Conservation (phyloP, 2,329 filamentous ascomycete genomes). For the Waltergamsia citrina region DNA sequence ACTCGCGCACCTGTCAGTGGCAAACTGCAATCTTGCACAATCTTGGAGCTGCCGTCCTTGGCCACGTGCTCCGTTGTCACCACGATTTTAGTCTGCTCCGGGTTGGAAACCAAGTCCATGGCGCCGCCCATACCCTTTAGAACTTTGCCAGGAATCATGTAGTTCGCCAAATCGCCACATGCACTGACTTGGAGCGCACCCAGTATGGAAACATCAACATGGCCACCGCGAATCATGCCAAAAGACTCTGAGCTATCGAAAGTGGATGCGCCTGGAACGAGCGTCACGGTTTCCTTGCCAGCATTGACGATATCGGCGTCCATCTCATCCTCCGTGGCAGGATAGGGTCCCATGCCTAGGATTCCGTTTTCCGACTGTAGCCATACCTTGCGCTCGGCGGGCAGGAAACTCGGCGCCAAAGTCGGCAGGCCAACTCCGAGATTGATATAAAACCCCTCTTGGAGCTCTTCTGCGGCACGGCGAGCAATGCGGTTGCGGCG, state of each 20-base stretch:
- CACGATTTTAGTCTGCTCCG: constrained; percentile 62
- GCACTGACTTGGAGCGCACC: constrained; percentile 75
- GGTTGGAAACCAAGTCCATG: constrained; percentile 66
- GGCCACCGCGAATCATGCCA: constrained; percentile 77
- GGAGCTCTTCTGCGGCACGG: constrained; percentile 71
- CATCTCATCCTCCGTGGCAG: constrained; percentile 53
- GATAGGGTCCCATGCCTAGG: constrained; percentile 74
- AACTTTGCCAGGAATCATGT: constrained; percentile 82
- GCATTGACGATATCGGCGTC: constrained; percentile 79
- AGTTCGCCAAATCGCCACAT: constrained; percentile 73
- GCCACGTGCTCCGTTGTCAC: constrained; percentile 62
- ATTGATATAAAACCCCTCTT: constrained; percentile 73
- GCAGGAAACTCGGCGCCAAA: constrained; percentile 69
- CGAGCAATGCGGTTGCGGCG: constrained; percentile 64
- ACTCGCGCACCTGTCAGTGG: constrained; percentile 57
- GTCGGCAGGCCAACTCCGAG: constrained; percentile 80
- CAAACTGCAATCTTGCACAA: constrained; percentile 53
- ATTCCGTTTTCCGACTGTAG: constrained; percentile 84
- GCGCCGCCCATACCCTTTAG: constrained; percentile 82
- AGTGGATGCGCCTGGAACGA: constrained; percentile 64
- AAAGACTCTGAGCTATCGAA: constrained; percentile 80
- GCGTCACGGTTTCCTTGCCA: constrained; percentile 78
- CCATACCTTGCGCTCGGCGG: constrained; percentile 63
- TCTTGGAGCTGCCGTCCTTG: constrained; percentile 60
- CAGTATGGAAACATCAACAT: constrained; percentile 76